Base-by-base conservation (phyloP, 441 rosid species). In the Adansonia gregorii region DNA sequence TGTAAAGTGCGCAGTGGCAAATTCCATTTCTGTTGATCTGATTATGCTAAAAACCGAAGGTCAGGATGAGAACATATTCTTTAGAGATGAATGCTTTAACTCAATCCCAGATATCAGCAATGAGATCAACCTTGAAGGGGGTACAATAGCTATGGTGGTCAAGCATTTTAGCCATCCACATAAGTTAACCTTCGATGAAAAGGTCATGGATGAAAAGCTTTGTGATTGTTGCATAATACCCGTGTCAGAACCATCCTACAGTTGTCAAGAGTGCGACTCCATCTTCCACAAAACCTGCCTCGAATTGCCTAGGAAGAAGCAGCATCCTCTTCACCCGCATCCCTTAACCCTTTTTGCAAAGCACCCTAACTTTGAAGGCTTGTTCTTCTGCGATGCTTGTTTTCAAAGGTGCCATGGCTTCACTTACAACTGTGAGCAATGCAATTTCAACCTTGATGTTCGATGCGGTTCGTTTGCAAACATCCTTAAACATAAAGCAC, bases 321-420 rank as follows among this genome's bases (percentile, higher is more conserved):
- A 67, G 17, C 71, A 67, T 22, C 71, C 71, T 67, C 71, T 67
- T 67, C 71, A 67, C 27, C 31, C 52, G 11, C 71, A 67, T 4
- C 71, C 71, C 1, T 67, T 67, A 19, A 67, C 52, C 71, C 71
- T 67, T 17, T 27, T 67, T 19, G 27, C 49, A 3, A 67, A 67
- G 3, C 71, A 67, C 43, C 52, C 52, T 4, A 67, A 43, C 10
- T 67, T 8, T 11, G 52, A 20, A 10, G 71, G 71, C 52, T 43
- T 67, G 52, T 67, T 67, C 49, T 67, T 67, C 71, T 67, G 71
- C 1, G 64, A 20, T 14, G 68, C 20, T 64, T 64, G 68, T 59
- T 24, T 24, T 0, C 64, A 59, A 59, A 59, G 35, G 0, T 59
- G 64, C 64, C 64, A 67, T 20, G 72, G 72, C 54, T 67, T 67